A percentile compares a stretch with the other conserved stretches of the same genome.
These are phyloP conservation scores for Papiliotrema laurentii DNA, from an alignment of 1,284 basidiomycete species.

Conservation along the genomic window DNA sequence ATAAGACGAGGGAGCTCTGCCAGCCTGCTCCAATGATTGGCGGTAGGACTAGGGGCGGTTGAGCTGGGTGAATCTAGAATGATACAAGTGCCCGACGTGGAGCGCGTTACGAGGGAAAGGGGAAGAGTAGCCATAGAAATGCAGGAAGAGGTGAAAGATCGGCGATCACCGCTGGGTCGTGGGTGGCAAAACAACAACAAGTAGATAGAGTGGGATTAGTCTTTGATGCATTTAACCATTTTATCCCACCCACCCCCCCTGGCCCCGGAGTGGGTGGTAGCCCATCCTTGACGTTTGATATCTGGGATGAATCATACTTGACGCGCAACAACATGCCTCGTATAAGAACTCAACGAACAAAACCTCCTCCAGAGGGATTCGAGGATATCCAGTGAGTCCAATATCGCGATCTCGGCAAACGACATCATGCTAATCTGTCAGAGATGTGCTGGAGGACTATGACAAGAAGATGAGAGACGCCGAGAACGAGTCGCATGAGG, in stretches of 20 bases:
- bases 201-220: no score
- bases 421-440: slow-evolving; percentile 46
- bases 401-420: background rate
- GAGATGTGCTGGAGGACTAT: slow-evolving; percentile 85
- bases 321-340: slow-evolving; percentile 68
- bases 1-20: no score
- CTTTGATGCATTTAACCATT: background rate
- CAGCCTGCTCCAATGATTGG: no score
- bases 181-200: no score
- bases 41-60: no score
- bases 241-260: background rate
- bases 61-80: no score
- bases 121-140: no score
- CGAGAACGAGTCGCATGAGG: slow-evolving; percentile 95
- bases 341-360: slow-evolving; percentile 89
- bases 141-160: no score
- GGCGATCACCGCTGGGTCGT: no score
- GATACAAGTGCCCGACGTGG: no score
- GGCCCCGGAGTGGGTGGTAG: no score
- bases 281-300: background rate
- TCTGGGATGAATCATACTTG: background rate
- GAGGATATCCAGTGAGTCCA: slow-evolving; percentile 77
- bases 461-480: slow-evolving; percentile 96
- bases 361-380: slow-evolving; percentile 92
- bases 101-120: no score